Base-by-base conservation (phyloP, 148 eudicot genomes). In the Diospyros kaki region DNA sequence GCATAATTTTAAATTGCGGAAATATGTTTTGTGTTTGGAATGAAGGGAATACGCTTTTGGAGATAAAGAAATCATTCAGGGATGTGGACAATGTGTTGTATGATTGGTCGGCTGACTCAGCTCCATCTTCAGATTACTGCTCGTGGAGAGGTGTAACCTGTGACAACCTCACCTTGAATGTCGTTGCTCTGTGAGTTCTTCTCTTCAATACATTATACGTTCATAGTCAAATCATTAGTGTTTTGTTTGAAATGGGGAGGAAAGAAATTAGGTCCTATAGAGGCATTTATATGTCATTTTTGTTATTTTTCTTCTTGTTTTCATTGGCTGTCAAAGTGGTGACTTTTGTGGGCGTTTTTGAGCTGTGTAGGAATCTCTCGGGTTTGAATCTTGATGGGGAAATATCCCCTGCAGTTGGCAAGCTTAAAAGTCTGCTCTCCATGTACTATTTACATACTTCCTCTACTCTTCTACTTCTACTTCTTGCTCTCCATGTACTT, bases 311-410 rank as follows among this genome's bases (percentile, higher is more conserved):
- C 11, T 63, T 38, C 2, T 1, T 44, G 18, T 9, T 42, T 65
- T 28, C 64, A 12, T 60, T 60, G 14, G 63, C 52, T 6, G 14
- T 17, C 8, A 17, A 59, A 61, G 74, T 73, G 66, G 75, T 68
- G 74, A 77, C 77, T 68, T 77, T 80, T 75, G 78, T 63, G 18
- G 39, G 14, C 48, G 55, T 77, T 64, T 52, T 76, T 52, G 13
- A 68, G 65, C 73, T 45, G 18, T 87, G 69, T 73, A 96, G 99
- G 73, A 96, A 96, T 84, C 84, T 96, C 42, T 96, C 99, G 10
- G 86, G 89, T 62, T 82, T 93, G 73, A 96, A 93, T 89, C 98
- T 96, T 81, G 98, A 89, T 81, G 98, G 99, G 53, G 98, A 96
- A 80, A 81, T 96, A 56, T 93, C 99, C 79, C 91, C 98, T 70